phyloP scores from a whole-genome alignment of 768 basidiomycete species.

The Rhizopogon rudus region DNA sequence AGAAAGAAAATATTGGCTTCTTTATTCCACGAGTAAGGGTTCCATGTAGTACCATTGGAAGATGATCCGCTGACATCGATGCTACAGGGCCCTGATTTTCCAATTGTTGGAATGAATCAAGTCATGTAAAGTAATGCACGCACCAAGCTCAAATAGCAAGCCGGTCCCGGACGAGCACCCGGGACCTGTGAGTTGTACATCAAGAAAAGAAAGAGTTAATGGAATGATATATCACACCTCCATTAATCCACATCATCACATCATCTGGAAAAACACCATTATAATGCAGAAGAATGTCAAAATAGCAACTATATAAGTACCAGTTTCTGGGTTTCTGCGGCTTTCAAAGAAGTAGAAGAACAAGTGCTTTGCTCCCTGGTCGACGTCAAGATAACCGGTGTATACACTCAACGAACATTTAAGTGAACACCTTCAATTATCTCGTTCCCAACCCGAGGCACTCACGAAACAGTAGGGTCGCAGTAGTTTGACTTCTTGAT shows the following conservation, averaged over 20 bases:
- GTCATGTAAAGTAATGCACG: neutral
- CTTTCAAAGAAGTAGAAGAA: constrained; percentile 64
- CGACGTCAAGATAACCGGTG: constrained; percentile 43
- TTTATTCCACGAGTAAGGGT: constrained; percentile 61
- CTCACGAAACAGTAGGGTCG: constrained; percentile 49
- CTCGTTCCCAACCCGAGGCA: neutral
- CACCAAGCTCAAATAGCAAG: constrained; percentile 56
- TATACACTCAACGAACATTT: constrained; percentile 29
- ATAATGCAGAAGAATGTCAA: too few relatives aligned
- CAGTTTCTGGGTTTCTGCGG: constrained; percentile 36
- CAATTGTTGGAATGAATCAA: constrained; percentile 30
- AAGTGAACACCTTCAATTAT: neutral
- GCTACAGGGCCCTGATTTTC: constrained; percentile 45
- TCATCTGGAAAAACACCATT: constrained; percentile 35
- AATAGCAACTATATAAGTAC: constrained; percentile 13
- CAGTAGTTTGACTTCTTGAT: constrained; percentile 60
- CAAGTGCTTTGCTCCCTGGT: constrained; percentile 45
- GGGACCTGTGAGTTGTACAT: constrained; percentile 37
- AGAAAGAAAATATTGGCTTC: constrained; percentile 69
- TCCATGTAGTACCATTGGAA: constrained; percentile 56
- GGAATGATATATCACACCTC: constrained; percentile 34
- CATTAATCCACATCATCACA: constrained; percentile 70
- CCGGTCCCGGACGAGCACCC: constrained; percentile 52
- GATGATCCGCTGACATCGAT: constrained; percentile 57
- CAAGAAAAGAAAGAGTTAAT: neutral